phyloP scores from a whole-genome alignment of 345 rosid species.

The Eucalyptus curtisii region DNA sequence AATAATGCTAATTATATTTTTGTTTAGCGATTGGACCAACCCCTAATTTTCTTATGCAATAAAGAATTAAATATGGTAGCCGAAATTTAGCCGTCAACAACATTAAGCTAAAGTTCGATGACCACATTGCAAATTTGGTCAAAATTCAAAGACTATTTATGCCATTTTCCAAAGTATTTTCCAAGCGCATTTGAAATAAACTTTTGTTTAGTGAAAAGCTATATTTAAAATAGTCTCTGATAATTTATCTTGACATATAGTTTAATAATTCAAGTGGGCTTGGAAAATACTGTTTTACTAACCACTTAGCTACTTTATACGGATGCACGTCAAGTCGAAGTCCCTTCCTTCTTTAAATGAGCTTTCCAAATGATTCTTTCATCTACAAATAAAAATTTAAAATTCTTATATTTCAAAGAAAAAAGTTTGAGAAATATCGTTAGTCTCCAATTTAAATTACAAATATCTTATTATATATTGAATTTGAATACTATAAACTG shows the following conservation, averaged over 20 bases:
- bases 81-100: not conserved
- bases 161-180: not conserved
- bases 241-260: not conserved
- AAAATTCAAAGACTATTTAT: not conserved
- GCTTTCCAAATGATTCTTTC: not conserved
- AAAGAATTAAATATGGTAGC: no score
- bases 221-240: not conserved
- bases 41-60: not conserved
- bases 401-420: not conserved
- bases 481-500: not conserved
- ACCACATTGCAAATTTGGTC: not conserved
- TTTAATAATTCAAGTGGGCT: not conserved
- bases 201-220: not conserved
- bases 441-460: not conserved
- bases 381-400: not conserved
- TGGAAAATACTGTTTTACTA: no score
- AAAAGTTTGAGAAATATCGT: not conserved
- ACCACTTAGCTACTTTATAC: not conserved
- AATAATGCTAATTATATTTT: not conserved
- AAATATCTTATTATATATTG: not conserved
- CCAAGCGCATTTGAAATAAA: not conserved
- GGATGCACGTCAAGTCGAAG: no score
- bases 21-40: not conserved
- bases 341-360: no score
- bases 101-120: fast-evolving